Base-by-base conservation (phyloP, 169 alveolate genomes). In the Cryptosporidium muris region DNA sequence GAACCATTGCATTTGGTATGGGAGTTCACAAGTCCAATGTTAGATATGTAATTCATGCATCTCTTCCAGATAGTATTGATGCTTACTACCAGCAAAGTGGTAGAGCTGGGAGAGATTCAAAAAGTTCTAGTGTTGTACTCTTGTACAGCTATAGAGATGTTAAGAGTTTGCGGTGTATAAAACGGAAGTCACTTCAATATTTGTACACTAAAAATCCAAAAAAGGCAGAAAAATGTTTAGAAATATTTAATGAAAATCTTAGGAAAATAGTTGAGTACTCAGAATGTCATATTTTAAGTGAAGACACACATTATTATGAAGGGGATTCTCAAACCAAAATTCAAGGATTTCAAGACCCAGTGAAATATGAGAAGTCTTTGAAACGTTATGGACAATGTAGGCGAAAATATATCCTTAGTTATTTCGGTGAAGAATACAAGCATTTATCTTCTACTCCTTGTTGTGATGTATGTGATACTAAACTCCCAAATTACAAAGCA, bases 1-100 rank as follows among this genome's bases (percentile, higher is more conserved):
- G 99, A 9, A 98, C 99, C n/a, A 96, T 97, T 34, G 99, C 99
- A 1, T 98, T 98, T 89, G 99, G 99, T 4, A 97, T 98, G 99
- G 99, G 99, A 51, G 97, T 98, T n/a, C 99, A 98, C 92, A 97
- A 97, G 68, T 89, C 97, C 14, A 98, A 98, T 88, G 98, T 97
- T 7, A 90, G 98, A 40, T 94, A 94, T 66, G 99, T 98, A 25
- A 95, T 98, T 80, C 99, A 98, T 91, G 92, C 94, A 67, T 95
- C 97, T 14, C 91, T 97, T 90, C 99, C 99, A 3, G 95, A 93
- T 51, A 92, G 98, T 25, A 90, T 97, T 60, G 99, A 97, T 67
- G 91, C 95, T 49, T 95, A 95, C 82, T 94, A 95, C 66, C 98
- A 98, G 89, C 99, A 98, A 80, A 95, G 97, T 7, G 99, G 99